Conservation (phyloP, 1,139 yeast species). For the Magnusiomyces ingens region DNA sequence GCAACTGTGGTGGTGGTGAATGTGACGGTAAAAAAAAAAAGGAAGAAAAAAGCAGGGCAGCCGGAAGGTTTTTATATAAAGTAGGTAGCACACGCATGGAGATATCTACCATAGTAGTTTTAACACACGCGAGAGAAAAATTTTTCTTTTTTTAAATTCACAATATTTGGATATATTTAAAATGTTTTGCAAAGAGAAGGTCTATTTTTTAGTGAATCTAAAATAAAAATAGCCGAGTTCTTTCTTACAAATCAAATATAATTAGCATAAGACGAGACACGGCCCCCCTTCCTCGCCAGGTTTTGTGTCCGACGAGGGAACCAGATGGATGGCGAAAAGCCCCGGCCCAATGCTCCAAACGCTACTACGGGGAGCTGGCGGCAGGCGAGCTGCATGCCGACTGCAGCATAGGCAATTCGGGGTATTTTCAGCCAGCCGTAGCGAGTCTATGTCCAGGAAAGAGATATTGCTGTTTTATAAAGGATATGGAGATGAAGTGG, state of each 20-base stretch:
- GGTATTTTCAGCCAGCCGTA: no score
- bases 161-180: background rate
- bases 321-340: background rate
- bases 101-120: no score
- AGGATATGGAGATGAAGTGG: background rate
- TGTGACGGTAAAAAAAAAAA: slow-evolving; percentile 5
- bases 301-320: background rate
- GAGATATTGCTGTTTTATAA: background rate
- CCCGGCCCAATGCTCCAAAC: background rate
- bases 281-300: background rate
- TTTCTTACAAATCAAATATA: background rate
- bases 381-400: no score
- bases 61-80: slow-evolving; percentile 1
- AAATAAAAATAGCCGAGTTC: background rate
- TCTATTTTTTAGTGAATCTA: background rate
- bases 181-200: background rate
- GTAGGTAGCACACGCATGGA: slow-evolving; percentile 7
- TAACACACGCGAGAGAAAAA: background rate
- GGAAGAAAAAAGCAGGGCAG: slow-evolving; percentile 1
- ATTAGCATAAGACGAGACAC: background rate
- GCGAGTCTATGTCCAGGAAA: no score
- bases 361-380: no score
- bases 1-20: background rate
- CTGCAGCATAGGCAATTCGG: background rate
- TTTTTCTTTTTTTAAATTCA: background rate